Base-by-base conservation (phyloP, 2,329 filamentous ascomycete species). In the Cercospora sojina region DNA sequence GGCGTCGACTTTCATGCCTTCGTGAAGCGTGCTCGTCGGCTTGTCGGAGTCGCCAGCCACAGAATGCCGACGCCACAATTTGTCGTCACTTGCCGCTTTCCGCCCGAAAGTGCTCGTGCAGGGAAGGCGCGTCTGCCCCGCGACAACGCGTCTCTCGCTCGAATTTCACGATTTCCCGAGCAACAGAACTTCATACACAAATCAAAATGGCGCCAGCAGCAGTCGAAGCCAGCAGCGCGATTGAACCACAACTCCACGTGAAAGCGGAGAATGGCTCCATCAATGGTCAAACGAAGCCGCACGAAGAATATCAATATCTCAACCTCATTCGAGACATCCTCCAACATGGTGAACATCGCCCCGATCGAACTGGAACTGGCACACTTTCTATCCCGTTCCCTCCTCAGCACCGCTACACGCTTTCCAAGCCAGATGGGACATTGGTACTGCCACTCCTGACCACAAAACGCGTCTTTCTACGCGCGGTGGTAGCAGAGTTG, bases 291-390 rank as follows among this genome's bases (percentile, higher is more conserved):
- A 64, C 67, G 63, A 71, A 67, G 64, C 75, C 70, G 1, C 92
- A 97, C 75, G 93, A 98, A 82, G 95, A 99, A 81, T 84, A 93
- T 76, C 95, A 98, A 80, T 99, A 99, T 78, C 88, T 99, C 67
- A 86, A 94, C 74, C 86, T 99, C 27, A 92, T 98, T 69, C 90
- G 88, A 71, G 87, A 92, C 71, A 97, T 98, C 75, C 84, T 99
- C 16, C 83, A 88, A 16, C 82, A 87, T 27, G 95, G 95, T 74
- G 95, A 99, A 79, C 89, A 93, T 77, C 90, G 95, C 18, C 93
- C 92, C 32, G 95, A 99, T 79, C 92, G 92, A 72, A 99, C 95
- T 3, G 95, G 95, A 62, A 99, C 95, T 3, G 95, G 95, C 64
- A 99, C 95, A 10, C 87, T 89, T 75, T 93, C 93, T 9, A 85